Evolutionary conservation across 2,329 filamentous ascomycete species (phyloP).

Genomic region (Botrytis hyacinthi): DNA sequence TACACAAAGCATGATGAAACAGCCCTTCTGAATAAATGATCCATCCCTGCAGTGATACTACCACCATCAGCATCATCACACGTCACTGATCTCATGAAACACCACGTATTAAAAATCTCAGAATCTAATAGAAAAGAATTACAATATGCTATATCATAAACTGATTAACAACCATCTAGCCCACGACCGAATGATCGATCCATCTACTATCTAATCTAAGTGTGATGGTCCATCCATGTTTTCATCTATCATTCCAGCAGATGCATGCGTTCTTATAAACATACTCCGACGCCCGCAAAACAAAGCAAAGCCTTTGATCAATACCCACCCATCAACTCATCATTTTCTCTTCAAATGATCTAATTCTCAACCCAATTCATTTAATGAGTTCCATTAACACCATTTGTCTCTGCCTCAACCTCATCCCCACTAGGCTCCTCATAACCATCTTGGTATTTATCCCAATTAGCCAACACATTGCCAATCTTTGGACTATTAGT

Average conservation of each 20-base stretch:
- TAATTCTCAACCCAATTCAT: background rate
- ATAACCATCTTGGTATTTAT: constrained; percentile 38
- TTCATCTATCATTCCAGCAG: constrained; percentile 11
- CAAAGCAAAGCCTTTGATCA: background rate
- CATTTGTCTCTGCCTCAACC: constrained; percentile 1
- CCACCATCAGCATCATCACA: background rate
- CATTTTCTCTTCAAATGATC: background rate
- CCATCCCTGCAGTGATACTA: background rate
- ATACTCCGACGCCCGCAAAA: constrained; percentile 11
- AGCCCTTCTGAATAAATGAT: background rate
- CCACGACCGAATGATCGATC: background rate
- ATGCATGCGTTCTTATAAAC: background rate
- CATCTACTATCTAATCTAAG: constrained; percentile 11
- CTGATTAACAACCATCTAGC: constrained; percentile 1
- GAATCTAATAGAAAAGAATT: background rate
- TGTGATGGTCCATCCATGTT: background rate
- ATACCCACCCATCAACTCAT: constrained; percentile 4
- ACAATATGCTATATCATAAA: constrained; percentile 10
- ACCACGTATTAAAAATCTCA: background rate
- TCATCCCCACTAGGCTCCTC: constrained; percentile 6
- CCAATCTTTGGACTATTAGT: constrained; percentile 61
- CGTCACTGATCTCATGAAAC: background rate
- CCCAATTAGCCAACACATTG: constrained; percentile 40
- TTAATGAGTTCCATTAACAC: constrained; percentile 7
- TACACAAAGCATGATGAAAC: too few relatives aligned